Evolutionary conservation across 2,329 filamentous ascomycete species (phyloP).

Genomic region (Pseudocercospora vitis): DNA sequence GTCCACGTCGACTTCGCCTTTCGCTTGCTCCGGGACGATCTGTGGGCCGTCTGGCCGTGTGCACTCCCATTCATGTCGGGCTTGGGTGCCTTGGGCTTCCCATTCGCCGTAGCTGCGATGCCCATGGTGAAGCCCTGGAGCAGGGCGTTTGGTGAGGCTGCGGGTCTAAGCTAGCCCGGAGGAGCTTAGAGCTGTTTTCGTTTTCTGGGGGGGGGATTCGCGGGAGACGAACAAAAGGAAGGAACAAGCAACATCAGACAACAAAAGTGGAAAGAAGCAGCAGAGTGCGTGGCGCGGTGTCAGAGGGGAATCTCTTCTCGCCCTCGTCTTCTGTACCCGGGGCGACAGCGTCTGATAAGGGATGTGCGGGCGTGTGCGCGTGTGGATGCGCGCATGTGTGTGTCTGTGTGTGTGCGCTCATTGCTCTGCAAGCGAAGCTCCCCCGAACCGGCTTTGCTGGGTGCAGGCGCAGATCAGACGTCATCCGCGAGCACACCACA

Average conservation of each 20-base stretch:
- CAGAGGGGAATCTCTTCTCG: not conserved
- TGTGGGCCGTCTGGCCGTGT: conserved; percentile 12
- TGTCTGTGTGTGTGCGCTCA: too few relatives aligned
- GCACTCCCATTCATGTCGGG: conserved; percentile 25
- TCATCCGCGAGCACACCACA: not conserved
- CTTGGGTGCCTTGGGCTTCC: conserved; percentile 11
- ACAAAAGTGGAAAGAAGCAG: not conserved
- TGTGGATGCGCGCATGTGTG: too few relatives aligned
- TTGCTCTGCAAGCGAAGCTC: too few relatives aligned
- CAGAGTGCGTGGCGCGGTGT: not conserved
- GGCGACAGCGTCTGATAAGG: too few relatives aligned
- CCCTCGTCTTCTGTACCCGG: too few relatives aligned
- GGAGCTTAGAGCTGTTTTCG: too few relatives aligned
- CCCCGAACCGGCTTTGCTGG: too few relatives aligned
- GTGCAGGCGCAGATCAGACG: not conserved
- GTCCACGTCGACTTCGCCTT: conserved; percentile 23
- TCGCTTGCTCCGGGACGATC: conserved; percentile 21
- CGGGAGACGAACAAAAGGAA: not conserved
- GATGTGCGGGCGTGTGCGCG: too few relatives aligned
- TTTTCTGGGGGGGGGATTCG: too few relatives aligned
- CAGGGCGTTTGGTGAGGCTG: not conserved
- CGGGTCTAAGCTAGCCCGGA: too few relatives aligned
- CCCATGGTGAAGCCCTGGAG: conserved; percentile 6
- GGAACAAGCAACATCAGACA: not conserved
- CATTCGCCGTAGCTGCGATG: conserved; percentile 2